Base-by-base conservation (phyloP, 139 green algal species). In the Chlorella sp. region DNA sequence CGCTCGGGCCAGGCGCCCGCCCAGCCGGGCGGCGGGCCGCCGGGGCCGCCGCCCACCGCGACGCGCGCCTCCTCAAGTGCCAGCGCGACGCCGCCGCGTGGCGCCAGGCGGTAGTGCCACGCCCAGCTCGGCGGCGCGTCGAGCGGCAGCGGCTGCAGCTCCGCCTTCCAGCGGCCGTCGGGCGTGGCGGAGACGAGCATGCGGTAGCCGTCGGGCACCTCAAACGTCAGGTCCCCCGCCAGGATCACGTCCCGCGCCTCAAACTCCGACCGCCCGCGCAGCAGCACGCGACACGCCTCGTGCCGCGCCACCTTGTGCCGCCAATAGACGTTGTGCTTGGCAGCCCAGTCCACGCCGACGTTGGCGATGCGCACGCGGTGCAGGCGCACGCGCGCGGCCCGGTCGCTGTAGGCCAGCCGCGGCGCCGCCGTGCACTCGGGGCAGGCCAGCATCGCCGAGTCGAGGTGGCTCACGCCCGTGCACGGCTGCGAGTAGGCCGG, bases 241-340 rank as follows among this genome's bases (percentile, higher is more conserved):
- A 94, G 65, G 7, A 73, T 78, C 2, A 91, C 83, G 38, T 87
- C 87, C 25, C 79, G 76, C 1, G 94, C 94, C 69, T 97, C 92
- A 83, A 99, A 97, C 86, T 99, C 95, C 23, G 91, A 88, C 27
- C 79, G 81, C 0, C 95, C 94, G 29, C 89, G 84, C 71, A 99
- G 86, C n/a, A 89, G 33, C 27, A 99, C 83, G 35, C 64, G 69
- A 35, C 80, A 88, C 8, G 74, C 71, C 85, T 97, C 91, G 8
- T 77, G 58, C 0, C 95, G 74, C 15, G 68, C 43, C 36, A 98
- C 53, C 72, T 81, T 76, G 73, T 96, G 90, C 79, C 85, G 85
- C 91, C 94, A 98, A 78, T 91, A 96, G 46, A 94, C 74, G 67
- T 95, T 98, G 68, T 61, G 60, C 0, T 79, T 64, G 62, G 83